Conservation (phyloP, 2,329 filamentous ascomycete genomes). For the Cytospora schulzeri region DNA sequence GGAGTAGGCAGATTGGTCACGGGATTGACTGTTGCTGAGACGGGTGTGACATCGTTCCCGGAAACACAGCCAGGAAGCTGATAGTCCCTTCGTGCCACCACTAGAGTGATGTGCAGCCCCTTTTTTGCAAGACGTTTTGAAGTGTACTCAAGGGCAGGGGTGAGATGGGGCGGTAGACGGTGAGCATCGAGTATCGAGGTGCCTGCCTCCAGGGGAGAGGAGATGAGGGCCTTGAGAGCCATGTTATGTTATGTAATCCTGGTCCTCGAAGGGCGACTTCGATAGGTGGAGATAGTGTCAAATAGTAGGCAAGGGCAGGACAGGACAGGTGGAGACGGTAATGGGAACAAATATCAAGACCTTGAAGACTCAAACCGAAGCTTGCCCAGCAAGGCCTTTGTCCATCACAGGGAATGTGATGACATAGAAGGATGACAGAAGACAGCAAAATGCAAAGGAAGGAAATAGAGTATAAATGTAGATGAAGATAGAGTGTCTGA, state of each 20-base stretch:
- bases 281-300: not conserved
- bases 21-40: not conserved
- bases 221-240: slow-evolving; percentile 59
- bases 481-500: not conserved
- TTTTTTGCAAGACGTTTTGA: slow-evolving; percentile 59
- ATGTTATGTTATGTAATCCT: slow-evolving; percentile 41
- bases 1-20: slow-evolving; percentile 26
- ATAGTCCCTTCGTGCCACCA: slow-evolving; percentile 59
- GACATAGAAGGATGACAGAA: not conserved
- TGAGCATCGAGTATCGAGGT: slow-evolving; percentile 60
- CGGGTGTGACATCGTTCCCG: not conserved
- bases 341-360: not conserved
- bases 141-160: slow-evolving; percentile 59
- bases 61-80: slow-evolving; percentile 46
- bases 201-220: slow-evolving; percentile 64
- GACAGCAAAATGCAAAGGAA: not conserved
- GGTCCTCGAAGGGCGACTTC: not conserved
- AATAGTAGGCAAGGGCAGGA: too few relatives aligned
- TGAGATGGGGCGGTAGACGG: slow-evolving; percentile 58
- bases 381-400: slow-evolving; percentile 22
- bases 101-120: slow-evolving; percentile 57
- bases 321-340: not conserved
- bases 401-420: not conserved
- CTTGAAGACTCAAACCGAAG: slow-evolving; percentile 10
- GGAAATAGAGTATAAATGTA: not conserved